These are phyloP conservation scores for Plectosphaerella plurivora DNA, from an alignment of 2,329 filamentous ascomycete genomes.

Conservation along the genomic window DNA sequence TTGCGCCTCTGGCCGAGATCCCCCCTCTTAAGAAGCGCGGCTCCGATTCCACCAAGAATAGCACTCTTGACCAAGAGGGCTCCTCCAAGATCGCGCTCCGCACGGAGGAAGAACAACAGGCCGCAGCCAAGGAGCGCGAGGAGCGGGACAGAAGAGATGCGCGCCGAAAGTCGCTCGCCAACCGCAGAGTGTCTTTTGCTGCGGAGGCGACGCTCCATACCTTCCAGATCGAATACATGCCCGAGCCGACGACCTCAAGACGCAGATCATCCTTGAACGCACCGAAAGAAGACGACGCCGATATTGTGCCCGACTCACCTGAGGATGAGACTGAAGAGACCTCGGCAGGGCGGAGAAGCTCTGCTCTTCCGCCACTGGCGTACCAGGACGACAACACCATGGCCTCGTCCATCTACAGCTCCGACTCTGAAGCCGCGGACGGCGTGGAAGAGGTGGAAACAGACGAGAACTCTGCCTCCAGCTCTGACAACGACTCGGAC, in stretches of 20 bases:
- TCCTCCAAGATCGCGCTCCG: slow-evolving; percentile 58
- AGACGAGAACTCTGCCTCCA: slow-evolving; percentile 40
- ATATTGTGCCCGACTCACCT: slow-evolving; percentile 53
- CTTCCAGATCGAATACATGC: slow-evolving; percentile 86
- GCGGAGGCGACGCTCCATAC: slow-evolving; percentile 96
- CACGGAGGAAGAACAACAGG: slow-evolving; percentile 68
- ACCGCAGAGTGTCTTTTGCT: slow-evolving; percentile 91
- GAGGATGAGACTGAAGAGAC: slow-evolving; percentile 60
- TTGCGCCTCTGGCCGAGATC: slow-evolving; percentile 62
- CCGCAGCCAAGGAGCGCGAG: slow-evolving; percentile 64
- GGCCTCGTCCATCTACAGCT: slow-evolving; percentile 77
- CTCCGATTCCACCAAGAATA: slow-evolving; percentile 2
- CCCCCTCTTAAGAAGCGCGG: slow-evolving; percentile 54
- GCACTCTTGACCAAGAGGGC: not conserved
- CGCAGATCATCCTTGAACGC: slow-evolving; percentile 62
- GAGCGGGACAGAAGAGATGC: slow-evolving; percentile 78
- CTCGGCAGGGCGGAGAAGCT: slow-evolving; percentile 54
- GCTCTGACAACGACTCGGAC: slow-evolving; percentile 49
- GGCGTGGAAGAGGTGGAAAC: slow-evolving; percentile 51
- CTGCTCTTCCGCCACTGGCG: slow-evolving; percentile 59
- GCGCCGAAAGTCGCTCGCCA: slow-evolving; percentile 86
- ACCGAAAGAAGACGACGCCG: slow-evolving; percentile 41
- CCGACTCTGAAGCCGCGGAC: slow-evolving; percentile 55
- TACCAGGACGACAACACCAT: slow-evolving; percentile 64
- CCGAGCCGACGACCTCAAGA: slow-evolving; percentile 78